Conservation (phyloP, 495 filamentous ascomycete genomes). For the Annulohypoxylon stygium region DNA sequence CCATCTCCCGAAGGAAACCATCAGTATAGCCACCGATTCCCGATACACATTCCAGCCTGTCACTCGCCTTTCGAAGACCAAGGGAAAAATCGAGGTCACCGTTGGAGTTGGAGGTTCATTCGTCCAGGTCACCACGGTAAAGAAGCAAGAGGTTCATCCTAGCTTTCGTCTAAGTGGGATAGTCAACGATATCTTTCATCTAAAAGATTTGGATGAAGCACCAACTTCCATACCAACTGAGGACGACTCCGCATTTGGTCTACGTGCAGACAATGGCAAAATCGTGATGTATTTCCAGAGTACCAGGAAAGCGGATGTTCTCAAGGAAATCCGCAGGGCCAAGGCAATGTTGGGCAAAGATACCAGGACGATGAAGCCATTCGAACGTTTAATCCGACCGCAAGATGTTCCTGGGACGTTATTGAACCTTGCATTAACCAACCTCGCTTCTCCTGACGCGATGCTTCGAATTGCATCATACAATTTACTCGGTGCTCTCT, state of each 20-base stretch:
- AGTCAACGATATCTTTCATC: conserved; percentile 75
- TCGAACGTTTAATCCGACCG: conserved; percentile 71
- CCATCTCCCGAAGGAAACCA: conserved; percentile 75
- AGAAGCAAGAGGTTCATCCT: conserved; percentile 73
- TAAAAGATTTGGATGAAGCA: conserved; percentile 73
- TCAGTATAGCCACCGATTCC: conserved; percentile 72
- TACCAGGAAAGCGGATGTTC: conserved; percentile 69
- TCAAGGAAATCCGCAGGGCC: conserved; percentile 69
- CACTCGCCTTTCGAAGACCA: conserved; percentile 72
- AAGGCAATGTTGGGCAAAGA: conserved; percentile 73
- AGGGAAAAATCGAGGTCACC: conserved; percentile 73
- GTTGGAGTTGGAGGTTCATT: conserved; percentile 75
- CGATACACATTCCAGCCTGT: conserved; percentile 74
- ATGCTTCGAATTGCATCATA: conserved; percentile 71
- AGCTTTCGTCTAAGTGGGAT: conserved; percentile 69
- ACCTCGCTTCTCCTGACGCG: conserved; percentile 69
- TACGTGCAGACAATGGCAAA: conserved; percentile 74
- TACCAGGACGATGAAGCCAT: conserved; percentile 65
- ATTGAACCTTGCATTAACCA: conserved; percentile 73
- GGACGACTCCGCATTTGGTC: conserved; percentile 75
- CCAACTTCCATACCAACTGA: conserved; percentile 71
- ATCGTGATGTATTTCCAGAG: conserved; percentile 76
- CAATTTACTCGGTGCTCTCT: conserved; percentile 72
- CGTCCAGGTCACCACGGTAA: conserved; percentile 75
- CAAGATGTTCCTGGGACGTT: conserved; percentile 77